Conservation (phyloP, 73 alveolate genomes). For the Paramecium sexaurelia region DNA sequence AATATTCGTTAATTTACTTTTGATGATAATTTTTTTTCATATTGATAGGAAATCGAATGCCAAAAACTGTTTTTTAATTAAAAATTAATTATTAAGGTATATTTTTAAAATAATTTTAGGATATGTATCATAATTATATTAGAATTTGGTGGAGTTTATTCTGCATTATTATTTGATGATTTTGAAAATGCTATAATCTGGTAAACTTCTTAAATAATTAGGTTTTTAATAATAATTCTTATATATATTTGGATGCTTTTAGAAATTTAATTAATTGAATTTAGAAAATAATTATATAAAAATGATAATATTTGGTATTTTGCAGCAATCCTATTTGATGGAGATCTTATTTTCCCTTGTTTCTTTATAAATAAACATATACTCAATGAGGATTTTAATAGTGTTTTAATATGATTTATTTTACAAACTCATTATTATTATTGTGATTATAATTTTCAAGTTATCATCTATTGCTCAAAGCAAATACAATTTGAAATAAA, state of each 20-base stretch:
- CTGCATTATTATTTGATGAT: not conserved
- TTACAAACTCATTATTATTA: not conserved
- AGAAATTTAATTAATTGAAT: not conserved
- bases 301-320: conserved; percentile 32
- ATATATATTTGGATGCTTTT: not conserved
- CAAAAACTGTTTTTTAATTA: conserved; percentile 10
- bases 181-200: not conserved
- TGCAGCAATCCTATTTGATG: not conserved
- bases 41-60: not conserved
- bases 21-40: not conserved
- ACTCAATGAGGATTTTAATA: not conserved
- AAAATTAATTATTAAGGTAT: not conserved
- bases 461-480: too few species aligned
- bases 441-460: too few species aligned
- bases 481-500: not conserved
- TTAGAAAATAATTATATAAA: not conserved
- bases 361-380: not conserved
- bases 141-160: not conserved
- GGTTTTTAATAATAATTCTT: not conserved
- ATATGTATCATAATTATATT: not conserved
- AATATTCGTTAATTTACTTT: not conserved
- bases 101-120: not conserved
- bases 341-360: conserved; percentile 29
- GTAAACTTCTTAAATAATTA: not conserved
- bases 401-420: not conserved